Percentiles rank a stretch among this genome's conserved stretches.
Evolutionary conservation across 2,329 filamentous ascomycete species (phyloP).

Genomic region (Xylariaceae sp.): DNA sequence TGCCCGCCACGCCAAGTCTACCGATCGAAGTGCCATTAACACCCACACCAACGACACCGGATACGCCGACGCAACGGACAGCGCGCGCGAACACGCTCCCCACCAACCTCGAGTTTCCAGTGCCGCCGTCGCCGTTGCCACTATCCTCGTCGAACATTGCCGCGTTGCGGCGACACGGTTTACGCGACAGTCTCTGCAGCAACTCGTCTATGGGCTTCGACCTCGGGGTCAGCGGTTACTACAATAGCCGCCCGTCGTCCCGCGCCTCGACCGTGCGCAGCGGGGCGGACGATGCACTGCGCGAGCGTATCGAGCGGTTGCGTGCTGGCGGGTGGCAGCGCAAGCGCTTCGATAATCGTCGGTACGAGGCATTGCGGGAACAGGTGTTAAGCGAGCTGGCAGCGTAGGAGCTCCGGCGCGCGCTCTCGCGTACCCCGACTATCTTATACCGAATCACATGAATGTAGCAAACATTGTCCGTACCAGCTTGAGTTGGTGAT

Average conservation of each 20-base stretch:
- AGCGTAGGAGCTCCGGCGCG: too few species aligned
- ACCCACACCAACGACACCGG: not conserved
- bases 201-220: not conserved
- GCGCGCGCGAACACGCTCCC: conserved; percentile 16
- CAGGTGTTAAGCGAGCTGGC: conserved; percentile 35
- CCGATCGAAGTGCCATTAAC: conserved; percentile 4
- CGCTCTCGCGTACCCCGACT: too few species aligned
- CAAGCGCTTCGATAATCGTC: conserved; percentile 55
- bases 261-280: conserved; percentile 24
- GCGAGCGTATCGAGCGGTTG: conserved; percentile 57
- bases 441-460: too few species aligned
- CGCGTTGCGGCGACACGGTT: conserved; percentile 6
- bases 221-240: not conserved
- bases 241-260: conserved; percentile 10
- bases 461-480: too few species aligned
- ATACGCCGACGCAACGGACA: conserved; percentile 1
- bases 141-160: not conserved
- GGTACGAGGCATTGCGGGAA: conserved; percentile 57
- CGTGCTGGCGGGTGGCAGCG: conserved; percentile 58
- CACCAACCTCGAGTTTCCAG: not conserved
- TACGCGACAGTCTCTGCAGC: conserved; percentile 7
- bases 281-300: conserved; percentile 36
- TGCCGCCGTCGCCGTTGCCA: not conserved
- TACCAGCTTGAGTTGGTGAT: not conserved
- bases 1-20: conserved; percentile 19